phyloP scores from a whole-genome alignment of 1,139 yeast genomes.

The Pichia sp. region DNA sequence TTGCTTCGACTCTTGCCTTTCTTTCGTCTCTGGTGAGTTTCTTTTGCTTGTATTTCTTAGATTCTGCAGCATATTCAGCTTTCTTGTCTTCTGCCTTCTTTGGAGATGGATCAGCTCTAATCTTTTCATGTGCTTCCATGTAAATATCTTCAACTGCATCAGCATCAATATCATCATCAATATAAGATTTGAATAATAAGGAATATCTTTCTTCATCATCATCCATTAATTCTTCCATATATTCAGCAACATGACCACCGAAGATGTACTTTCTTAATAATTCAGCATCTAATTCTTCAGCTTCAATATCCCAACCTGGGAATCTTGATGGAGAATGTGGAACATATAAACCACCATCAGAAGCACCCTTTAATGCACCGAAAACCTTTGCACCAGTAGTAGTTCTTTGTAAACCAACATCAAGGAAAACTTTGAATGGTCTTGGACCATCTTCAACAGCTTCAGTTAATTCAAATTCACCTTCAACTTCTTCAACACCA shows the following conservation, averaged over 20 bases:
- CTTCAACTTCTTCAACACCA: constrained; percentile 99
- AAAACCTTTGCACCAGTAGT: constrained; percentile 99
- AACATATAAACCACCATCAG: constrained; percentile 99
- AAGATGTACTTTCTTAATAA: constrained; percentile 89
- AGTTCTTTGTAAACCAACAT: constrained; percentile 99
- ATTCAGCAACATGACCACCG: constrained; percentile 99
- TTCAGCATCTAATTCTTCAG: constrained; percentile 97
- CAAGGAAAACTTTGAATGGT: constrained; percentile 99
- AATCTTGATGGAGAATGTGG: constrained; percentile 99
- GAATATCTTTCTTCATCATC: constrained; percentile 99
- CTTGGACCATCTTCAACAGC: constrained; percentile 99
- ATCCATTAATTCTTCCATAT: constrained; percentile 99
- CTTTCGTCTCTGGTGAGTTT: constrained; percentile 92
- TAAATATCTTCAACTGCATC: constrained; percentile 95
- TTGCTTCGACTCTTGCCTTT: constrained; percentile 79
- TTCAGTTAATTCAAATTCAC: constrained; percentile 97
- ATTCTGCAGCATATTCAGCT: constrained; percentile 97
- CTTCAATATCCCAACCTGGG: constrained; percentile 99
- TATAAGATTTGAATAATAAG: constrained; percentile 92
- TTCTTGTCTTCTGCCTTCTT: constrained; percentile 91
- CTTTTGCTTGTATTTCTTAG: constrained; percentile 83
- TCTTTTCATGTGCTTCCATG: constrained; percentile 88
- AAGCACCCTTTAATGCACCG: constrained; percentile 99
- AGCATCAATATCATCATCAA: constrained; percentile 95
- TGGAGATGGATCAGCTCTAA: constrained; percentile 93